These are phyloP conservation scores for Fusarium multiceps DNA, from an alignment of 2,329 filamentous ascomycete genomes.

Conservation along the genomic window DNA sequence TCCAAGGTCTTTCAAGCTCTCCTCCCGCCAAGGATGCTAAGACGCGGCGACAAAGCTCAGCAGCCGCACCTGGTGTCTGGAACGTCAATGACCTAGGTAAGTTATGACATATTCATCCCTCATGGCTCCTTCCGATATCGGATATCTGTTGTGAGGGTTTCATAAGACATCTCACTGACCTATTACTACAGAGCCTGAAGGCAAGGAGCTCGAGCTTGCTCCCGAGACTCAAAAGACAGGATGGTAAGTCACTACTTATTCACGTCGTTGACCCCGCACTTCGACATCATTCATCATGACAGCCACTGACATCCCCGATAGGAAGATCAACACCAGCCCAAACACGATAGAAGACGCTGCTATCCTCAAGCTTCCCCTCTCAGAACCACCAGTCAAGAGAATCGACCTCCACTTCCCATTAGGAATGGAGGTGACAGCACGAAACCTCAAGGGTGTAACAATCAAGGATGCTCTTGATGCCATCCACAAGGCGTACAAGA, in stretches of 20 bases:
- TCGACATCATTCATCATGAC: neutral
- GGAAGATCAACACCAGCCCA: slow-evolving; percentile 94
- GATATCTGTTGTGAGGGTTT: neutral
- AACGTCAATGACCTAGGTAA: slow-evolving; percentile 90
- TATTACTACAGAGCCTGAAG: slow-evolving; percentile 72
- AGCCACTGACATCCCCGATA: slow-evolving; percentile 52
- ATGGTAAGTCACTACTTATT: slow-evolving; percentile 71
- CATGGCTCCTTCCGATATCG: slow-evolving; percentile 25
- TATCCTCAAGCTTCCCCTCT: slow-evolving; percentile 82
- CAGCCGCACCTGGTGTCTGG: slow-evolving; percentile 70
- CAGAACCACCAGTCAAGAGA: slow-evolving; percentile 87
- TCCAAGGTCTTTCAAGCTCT: slow-evolving; percentile 79
- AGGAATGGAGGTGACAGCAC: slow-evolving; percentile 86
- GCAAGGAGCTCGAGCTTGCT: slow-evolving; percentile 77
- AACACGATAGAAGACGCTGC: slow-evolving; percentile 83
- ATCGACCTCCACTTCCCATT: slow-evolving; percentile 93
- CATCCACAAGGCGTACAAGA: slow-evolving; percentile 96
- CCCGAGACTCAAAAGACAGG: slow-evolving; percentile 87
- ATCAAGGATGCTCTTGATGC: slow-evolving; percentile 97
- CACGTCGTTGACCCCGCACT: slow-evolving; percentile 1
- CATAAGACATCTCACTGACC: slow-evolving; percentile 29
- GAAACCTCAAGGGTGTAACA: slow-evolving; percentile 93
- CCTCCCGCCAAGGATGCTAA: slow-evolving; percentile 68
- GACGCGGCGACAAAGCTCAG: slow-evolving; percentile 78
- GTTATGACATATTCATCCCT: slow-evolving; percentile 46